A percentile compares a stretch with the other conserved stretches of the same genome.
phyloP scores from a whole-genome alignment of 371 early-diverging fungal species.

The Apophysomyces elegans region DNA sequence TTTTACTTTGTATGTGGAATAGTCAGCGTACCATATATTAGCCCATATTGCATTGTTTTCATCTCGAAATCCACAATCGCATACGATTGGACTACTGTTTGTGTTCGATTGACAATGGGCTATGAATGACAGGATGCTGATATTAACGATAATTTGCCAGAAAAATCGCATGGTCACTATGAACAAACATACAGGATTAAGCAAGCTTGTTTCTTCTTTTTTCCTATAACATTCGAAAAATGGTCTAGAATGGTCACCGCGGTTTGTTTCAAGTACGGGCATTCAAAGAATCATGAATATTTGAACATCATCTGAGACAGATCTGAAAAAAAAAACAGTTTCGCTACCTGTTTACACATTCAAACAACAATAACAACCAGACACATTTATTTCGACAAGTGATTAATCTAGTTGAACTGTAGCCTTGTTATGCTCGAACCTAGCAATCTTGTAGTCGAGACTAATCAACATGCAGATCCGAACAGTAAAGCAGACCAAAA shows the following conservation, averaged over 20 bases:
- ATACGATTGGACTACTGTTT: conserved; percentile 19
- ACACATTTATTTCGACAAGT: too few relatives aligned
- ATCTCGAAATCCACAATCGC: conserved; percentile 47
- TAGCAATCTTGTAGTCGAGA: too few relatives aligned
- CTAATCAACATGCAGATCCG: too few relatives aligned
- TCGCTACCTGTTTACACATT: too few relatives aligned
- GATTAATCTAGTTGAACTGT: too few relatives aligned
- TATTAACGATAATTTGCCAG: not conserved
- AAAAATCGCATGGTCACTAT: not conserved
- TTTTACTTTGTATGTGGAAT: conserved; percentile 23
- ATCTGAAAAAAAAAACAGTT: too few relatives aligned
- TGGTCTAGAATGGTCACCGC: not conserved
- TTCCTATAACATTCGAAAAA: not conserved
- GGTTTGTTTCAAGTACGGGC: not conserved
- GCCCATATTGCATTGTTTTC: conserved; percentile 39
- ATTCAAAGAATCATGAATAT: too few relatives aligned
- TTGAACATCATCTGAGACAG: too few relatives aligned
- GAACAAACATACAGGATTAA: not conserved
- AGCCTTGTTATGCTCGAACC: too few relatives aligned
- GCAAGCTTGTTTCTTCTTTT: too few relatives aligned
- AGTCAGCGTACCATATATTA: conserved; percentile 46
- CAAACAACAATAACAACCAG: too few relatives aligned
- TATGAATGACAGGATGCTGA: not conserved
- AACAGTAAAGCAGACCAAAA: too few relatives aligned
- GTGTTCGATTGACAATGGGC: not conserved